Evolutionary conservation across 1,139 yeast species (phyloP).

Genomic region (Zygoascus sp.): DNA sequence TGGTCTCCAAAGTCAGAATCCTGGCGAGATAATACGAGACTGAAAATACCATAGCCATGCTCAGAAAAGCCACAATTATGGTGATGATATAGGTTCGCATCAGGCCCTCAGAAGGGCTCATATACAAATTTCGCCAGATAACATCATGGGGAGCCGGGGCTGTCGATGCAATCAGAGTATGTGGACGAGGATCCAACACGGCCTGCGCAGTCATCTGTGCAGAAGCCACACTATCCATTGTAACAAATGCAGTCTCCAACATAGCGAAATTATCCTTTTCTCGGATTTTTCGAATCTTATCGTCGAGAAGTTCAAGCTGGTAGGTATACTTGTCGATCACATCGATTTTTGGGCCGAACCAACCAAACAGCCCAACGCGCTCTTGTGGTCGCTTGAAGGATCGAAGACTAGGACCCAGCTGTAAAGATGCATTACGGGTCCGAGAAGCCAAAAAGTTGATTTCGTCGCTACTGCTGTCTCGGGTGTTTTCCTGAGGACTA

Average conservation of each 20-base stretch:
- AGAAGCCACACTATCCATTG: constrained; percentile 79
- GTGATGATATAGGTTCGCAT: constrained; percentile 60
- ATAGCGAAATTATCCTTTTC: constrained; percentile 36
- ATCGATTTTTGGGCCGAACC: constrained; percentile 58
- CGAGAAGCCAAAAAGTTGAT: constrained; percentile 5
- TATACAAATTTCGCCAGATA: constrained; percentile 69
- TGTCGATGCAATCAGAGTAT: constrained; percentile 62
- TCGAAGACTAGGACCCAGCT: constrained; percentile 15
- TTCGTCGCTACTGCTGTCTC: constrained; percentile 1
- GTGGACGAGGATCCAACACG: constrained; percentile 71
- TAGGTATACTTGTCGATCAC: constrained; percentile 59
- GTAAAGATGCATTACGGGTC: constrained; percentile 13
- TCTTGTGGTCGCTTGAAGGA: constrained; percentile 38
- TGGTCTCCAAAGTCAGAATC: constrained; percentile 62
- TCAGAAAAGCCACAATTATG: constrained; percentile 55
- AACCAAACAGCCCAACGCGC: constrained; percentile 45
- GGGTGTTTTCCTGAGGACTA: not conserved
- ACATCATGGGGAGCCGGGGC: constrained; percentile 91
- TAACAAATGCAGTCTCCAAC: constrained; percentile 62
- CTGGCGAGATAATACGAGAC: constrained; percentile 64
- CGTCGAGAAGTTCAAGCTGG: constrained; percentile 53
- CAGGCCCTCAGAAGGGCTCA: constrained; percentile 54
- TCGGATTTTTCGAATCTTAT: constrained; percentile 45
- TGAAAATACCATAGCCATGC: constrained; percentile 67
- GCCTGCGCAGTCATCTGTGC: constrained; percentile 93